A percentile compares a stretch with the other conserved stretches of the same genome.
These are phyloP conservation scores for Diaporthe sp. DNA, from an alignment of 2,329 filamentous ascomycete species.

Conservation along the genomic window DNA sequence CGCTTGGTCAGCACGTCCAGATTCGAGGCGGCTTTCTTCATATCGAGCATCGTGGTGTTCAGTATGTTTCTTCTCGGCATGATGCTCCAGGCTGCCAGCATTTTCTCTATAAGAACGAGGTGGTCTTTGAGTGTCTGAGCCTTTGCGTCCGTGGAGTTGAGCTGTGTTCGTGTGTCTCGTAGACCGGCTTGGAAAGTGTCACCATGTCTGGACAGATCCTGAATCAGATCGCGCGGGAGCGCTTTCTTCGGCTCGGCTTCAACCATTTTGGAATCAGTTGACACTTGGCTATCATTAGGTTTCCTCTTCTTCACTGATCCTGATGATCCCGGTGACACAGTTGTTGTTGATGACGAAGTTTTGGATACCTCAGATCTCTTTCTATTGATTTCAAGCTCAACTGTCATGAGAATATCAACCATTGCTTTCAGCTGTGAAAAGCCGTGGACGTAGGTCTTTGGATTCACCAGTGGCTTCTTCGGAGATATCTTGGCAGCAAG, in stretches of 20 bases:
- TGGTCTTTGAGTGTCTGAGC: neutral
- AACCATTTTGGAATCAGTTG: neutral
- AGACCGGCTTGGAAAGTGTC: neutral
- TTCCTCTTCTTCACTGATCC: constrained; percentile 20
- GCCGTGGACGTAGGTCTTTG: neutral
- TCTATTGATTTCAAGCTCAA: neutral
- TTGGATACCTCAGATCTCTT: neutral
- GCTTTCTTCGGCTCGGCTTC: neutral
- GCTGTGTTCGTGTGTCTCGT: neutral
- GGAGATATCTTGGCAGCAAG: neutral
- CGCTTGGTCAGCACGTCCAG: neutral
- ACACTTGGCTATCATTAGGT: neutral
- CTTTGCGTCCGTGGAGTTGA: neutral
- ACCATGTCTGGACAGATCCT: neutral
- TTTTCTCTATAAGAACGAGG: neutral
- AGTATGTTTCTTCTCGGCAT: neutral
- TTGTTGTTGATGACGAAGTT: too few species aligned
- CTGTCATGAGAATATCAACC: neutral
- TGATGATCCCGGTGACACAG: neutral
- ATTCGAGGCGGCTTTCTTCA: too few species aligned
- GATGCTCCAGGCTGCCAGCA: neutral
- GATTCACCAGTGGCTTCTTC: constrained; percentile 2
- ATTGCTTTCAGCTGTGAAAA: constrained; percentile 2
- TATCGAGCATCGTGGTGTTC: neutral
- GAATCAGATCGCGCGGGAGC: neutral